Base-by-base conservation (phyloP, 768 basidiomycete genomes). In the Dacryopinax primogenitus region DNA sequence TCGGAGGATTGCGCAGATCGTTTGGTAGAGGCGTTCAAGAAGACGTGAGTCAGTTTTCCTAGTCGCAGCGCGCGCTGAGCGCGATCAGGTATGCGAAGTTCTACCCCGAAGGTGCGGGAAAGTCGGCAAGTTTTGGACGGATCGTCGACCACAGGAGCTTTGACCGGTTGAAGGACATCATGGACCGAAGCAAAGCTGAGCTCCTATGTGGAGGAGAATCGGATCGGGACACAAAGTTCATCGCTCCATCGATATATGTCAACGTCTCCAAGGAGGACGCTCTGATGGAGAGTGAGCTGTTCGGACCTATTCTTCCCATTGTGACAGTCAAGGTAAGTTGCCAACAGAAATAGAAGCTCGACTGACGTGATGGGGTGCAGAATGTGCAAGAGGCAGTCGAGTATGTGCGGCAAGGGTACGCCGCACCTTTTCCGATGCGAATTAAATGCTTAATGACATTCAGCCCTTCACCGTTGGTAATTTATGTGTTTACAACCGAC, bases 281-380 rank as follows among this genome's bases (percentile, higher is more conserved):
- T 0, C 74, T 92, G 67, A 88, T 93, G 87, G 78, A 79, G 71
- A 90, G 89, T 66, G 92, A 93, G 70, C 79, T 92, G 44, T 92
- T 94, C 69, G 92, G 90, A 0, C 91, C 92, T 7, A 68, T 94
- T 11, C 76, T 94, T 26, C 86, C 89, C 1, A 78, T 94, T 39
- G 76, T 93, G 0, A 81, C 85, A 0, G 84, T 92, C 28, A 81
- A 85, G n/a, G 72, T 80, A 64, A 63, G 88, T 6, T 9, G 9
- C 26, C 13, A 21, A 21, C 33, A 33, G 7, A 4, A 9, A 62
- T 34, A 33, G 36, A 7, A 7, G 26, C 62, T 26, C 33, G 11
- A 16, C 33, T n/a, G 15, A 3, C 18, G 3, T 11, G 3, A 13
- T 34, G 18, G 15, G 15, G 9, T 13, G 4, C 33, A 62, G 62